Evolutionary conservation across 192 early-diverging fungal species (phyloP), one percentile per base, ranked within the genome.

Genomic region (Gorgonomyces haynaldii): DNA sequence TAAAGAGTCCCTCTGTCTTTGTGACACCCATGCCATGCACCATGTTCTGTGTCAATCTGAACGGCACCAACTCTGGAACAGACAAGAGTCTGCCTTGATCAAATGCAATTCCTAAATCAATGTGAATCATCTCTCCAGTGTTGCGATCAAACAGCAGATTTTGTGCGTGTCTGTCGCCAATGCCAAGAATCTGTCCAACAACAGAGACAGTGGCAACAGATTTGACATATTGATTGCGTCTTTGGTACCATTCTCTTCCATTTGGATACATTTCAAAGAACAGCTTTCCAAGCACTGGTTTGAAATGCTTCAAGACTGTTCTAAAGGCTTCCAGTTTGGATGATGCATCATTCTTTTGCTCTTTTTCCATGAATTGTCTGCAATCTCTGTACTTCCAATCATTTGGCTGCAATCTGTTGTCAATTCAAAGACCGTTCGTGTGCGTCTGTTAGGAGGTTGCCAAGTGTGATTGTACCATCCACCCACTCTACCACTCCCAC

Each of bases 81-180:
- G 85, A 69, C 9, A 97, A 61, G 20, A 84, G 58, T 59, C 82
- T 87, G 13, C 94, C 94, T 57, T 89, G 79, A 47, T 97, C 94
- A 68, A 97, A 97, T 10, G 90, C 88, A 34, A 97, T 92, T 12
- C 91, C 93, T 32, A 94, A 77, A 58, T 97, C 94, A 31, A 97
- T 97, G 58, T 97, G 94, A 27, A 97, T 79, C 9, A 94, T 48
- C 41, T 92, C 90, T 2, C 84, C 94, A 0, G 83, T 79, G 2
- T 55, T 56, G 37, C 68, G 66, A 52, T 97, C 88, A 4, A 97
- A 66, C 45, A 97, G 50, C 19, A 94, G 91, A 59, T 97, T 97
- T 52, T 91, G 85, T 42, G 86, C 55, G 56, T 97, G 94, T 0
- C 94, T 74, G 62, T 97, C 94, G 17, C 93, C 93, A 4, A 95